phyloP scores from a whole-genome alignment of 2,329 filamentous ascomycete genomes.

The Cladophialophora psammophila region DNA sequence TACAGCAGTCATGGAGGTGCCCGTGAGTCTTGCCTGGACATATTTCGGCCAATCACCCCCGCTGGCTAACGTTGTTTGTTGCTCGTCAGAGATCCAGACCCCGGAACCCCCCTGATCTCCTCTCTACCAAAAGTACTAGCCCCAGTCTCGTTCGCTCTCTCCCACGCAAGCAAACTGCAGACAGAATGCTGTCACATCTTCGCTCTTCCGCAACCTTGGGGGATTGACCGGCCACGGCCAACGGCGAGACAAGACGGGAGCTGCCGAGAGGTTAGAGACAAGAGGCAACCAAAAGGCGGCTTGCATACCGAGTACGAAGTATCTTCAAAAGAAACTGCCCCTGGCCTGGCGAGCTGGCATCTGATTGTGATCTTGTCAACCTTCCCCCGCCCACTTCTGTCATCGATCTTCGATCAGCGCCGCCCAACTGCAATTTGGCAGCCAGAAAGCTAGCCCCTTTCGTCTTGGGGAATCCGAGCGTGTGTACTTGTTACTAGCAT shows the following conservation, averaged over 20 bases:
- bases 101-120: neutral
- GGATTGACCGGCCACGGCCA: neutral
- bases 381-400: neutral
- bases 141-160: neutral
- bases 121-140: neutral
- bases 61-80: neutral
- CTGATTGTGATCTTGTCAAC: neutral
- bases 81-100: neutral
- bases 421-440: neutral
- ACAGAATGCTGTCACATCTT: slow-evolving; percentile 7
- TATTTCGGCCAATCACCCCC: neutral
- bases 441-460: neutral
- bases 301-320: too few species aligned
- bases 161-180: slow-evolving; percentile 3
- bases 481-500: neutral
- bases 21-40: neutral
- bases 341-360: neutral
- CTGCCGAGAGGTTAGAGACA: slow-evolving; percentile 3
- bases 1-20: neutral
- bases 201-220: neutral
- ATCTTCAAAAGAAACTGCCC: neutral
- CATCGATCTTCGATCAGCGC: neutral
- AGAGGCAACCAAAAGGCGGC: neutral
- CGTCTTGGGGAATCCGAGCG: neutral
- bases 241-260: neutral